Base-by-base conservation (phyloP, 768 basidiomycete genomes). In the Psilocybe cyanescens region DNA sequence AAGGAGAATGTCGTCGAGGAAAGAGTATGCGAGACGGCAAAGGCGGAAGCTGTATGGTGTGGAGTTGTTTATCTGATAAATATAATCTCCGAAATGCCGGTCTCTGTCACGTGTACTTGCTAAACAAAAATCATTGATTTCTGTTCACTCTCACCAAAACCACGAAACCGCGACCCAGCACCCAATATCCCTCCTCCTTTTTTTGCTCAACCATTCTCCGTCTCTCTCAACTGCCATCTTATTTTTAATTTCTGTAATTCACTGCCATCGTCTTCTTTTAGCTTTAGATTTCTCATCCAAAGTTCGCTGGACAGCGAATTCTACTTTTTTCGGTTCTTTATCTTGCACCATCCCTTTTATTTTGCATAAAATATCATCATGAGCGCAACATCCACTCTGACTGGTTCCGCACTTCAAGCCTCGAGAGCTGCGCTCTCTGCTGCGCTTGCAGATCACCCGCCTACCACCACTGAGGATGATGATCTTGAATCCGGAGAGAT, bases 401-500 rank as follows among this genome's bases (percentile, higher is more conserved):
- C 90, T 57, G 81, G 79, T 30, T 78, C 85, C 30, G 90, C 90
- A 51, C 81, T 90, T n/a, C 87, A 90, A 67, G 91, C 92, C 48
- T 86, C 89, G 73, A 88, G 87, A 78, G 87, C 88, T 69, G 92
- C 92, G 64, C 85, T 94, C 75, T 79, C 82, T 51, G 84, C 90
- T 58, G 92, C 92, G 11, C 73, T 93, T 35, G 79, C 86, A 47
- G 67, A 70, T 75, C 77, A 63, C 14, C 41, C 41, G 67, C 62
- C 66, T 50, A 68, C 67, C 66, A 70, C 71, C 49, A 66, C 46
- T 46, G 71, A 69, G 50, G 74, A 74, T 33, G 80, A 77, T 17
- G 76, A 78, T 16, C 67, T 81, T 8, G 94, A 95, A 73, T 87
- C 88, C 9, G 94, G 92, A 60, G 92, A 95, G 79, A 88, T 92